Conservation (phyloP, 1,139 yeast genomes). For the Nadsonia commutata region DNA sequence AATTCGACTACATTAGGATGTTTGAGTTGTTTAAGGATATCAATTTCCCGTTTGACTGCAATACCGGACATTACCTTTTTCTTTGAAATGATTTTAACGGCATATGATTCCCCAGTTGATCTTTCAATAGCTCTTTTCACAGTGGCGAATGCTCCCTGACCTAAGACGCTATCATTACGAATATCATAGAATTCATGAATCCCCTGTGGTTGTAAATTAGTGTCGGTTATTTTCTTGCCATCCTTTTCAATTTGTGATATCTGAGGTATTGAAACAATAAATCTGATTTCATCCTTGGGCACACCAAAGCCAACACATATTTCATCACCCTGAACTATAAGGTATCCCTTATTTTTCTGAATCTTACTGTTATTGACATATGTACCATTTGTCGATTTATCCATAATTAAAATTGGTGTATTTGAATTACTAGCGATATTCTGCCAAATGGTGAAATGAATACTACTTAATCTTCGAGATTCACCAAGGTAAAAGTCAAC, state of each 20-base stretch:
- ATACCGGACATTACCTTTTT: slow-evolving; percentile 69
- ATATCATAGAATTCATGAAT: slow-evolving; percentile 65
- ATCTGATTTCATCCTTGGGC: slow-evolving; percentile 55
- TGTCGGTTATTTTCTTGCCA: slow-evolving; percentile 6
- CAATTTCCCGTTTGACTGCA: slow-evolving; percentile 76
- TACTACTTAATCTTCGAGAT: slow-evolving; percentile 59
- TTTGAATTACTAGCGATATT: slow-evolving; percentile 8
- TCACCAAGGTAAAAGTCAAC: slow-evolving; percentile 53
- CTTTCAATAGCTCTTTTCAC: slow-evolving; percentile 85
- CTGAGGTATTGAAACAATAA: slow-evolving; percentile 35
- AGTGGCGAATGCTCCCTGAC: slow-evolving; percentile 95
- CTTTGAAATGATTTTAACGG: slow-evolving; percentile 79
- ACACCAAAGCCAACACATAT: slow-evolving; percentile 84
- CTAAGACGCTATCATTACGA: slow-evolving; percentile 60
- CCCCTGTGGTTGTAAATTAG: no score
- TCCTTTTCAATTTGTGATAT: slow-evolving; percentile 10
- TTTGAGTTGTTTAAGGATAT: slow-evolving; percentile 56
- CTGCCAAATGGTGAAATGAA: slow-evolving; percentile 64
- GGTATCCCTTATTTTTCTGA: slow-evolving; percentile 58
- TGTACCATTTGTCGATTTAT: slow-evolving; percentile 66
- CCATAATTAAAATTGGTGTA: slow-evolving; percentile 6
- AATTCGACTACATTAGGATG: slow-evolving; percentile 78
- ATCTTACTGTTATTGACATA: slow-evolving; percentile 39
- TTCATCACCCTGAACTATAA: slow-evolving; percentile 84
- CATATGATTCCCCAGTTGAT: slow-evolving; percentile 68